Evolutionary conservation across 257 asterid species (phyloP).

Genomic region (Solanum arcanum): DNA sequence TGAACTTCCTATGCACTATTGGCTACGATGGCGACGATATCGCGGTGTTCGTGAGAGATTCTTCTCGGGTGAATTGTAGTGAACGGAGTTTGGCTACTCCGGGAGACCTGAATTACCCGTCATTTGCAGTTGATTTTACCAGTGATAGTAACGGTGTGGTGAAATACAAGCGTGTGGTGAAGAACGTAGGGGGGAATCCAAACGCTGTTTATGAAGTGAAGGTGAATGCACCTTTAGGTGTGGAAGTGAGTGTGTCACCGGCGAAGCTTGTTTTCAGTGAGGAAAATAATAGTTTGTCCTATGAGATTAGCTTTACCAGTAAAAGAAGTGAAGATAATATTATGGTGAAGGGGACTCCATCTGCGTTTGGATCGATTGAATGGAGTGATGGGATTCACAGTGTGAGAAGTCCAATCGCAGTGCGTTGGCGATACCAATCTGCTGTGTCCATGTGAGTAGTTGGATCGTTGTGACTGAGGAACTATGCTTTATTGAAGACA

Average conservation of each 20-base stretch:
- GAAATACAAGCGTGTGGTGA: constrained; percentile 60
- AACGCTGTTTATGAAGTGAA: constrained; percentile 47
- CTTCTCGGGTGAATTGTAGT: constrained; percentile 43
- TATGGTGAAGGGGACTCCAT: constrained; percentile 13
- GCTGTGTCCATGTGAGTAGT: constrained; percentile 37
- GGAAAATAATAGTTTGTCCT: constrained; percentile 31
- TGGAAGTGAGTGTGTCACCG: constrained; percentile 71
- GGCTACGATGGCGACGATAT: constrained; percentile 42
- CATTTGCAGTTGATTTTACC: constrained; percentile 59
- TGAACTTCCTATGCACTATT: constrained; percentile 62
- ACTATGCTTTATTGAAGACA: neutral
- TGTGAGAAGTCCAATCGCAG: constrained; percentile 78
- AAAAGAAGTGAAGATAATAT: constrained; percentile 3
- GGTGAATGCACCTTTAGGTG: constrained; percentile 56
- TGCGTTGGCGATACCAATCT: constrained; percentile 27
- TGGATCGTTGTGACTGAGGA: neutral
- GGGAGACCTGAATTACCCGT: constrained; percentile 79
- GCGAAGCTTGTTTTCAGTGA: constrained; percentile 42
- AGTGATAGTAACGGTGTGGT: constrained; percentile 16
- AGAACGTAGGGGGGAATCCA: constrained; percentile 45
- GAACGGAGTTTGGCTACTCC: constrained; percentile 33
- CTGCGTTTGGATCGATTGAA: constrained; percentile 67
- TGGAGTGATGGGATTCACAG: constrained; percentile 66
- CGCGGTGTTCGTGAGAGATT: constrained; percentile 27
- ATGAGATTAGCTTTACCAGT: constrained; percentile 52